A percentile compares a stretch with the other conserved stretches of the same genome.
These are phyloP conservation scores for Quercus suber DNA, from an alignment of 306 rosid species.

Conservation along the genomic window DNA sequence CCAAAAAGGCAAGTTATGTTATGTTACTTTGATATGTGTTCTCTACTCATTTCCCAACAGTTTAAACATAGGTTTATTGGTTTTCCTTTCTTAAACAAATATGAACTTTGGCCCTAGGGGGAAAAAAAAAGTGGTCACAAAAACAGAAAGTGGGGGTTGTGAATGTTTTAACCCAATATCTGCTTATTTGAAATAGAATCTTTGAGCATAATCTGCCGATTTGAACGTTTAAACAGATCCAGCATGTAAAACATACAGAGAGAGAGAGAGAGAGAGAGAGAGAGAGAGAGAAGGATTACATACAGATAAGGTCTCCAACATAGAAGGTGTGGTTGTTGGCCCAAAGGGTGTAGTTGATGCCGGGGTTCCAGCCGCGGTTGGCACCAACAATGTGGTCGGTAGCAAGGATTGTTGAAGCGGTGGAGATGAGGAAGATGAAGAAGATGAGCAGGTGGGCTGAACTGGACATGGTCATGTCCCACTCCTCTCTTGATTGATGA, in stretches of 20 bases:
- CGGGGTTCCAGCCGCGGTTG: conserved; percentile 92
- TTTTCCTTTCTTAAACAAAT: background rate
- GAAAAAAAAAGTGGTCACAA: background rate
- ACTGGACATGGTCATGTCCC: conserved; percentile 12
- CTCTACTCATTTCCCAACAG: background rate
- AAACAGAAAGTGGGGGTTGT: conserved; percentile 2
- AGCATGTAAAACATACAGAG: background rate
- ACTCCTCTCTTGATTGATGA: background rate
- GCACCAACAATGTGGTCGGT: conserved; percentile 95
- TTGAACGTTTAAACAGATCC: background rate
- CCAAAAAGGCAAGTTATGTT: no score
- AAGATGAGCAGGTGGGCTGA: conserved; percentile 17
- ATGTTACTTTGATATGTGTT: background rate
- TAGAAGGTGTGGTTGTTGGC: conserved; percentile 81
- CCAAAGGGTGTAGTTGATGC: conserved; percentile 83
- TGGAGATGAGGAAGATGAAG: conserved; percentile 27
- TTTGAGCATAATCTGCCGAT: no score
- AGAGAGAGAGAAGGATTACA: conserved; percentile 15
- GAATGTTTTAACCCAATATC: background rate
- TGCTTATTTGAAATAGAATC: no score
- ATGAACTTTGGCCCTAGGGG: background rate
- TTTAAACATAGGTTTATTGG: background rate
- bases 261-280: background rate
- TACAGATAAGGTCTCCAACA: conserved; percentile 83
- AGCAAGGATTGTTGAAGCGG: conserved; percentile 29